Evolutionary conservation across 768 basidiomycete species (phyloP).

Genomic region (Macrolepiota albuminosa): DNA sequence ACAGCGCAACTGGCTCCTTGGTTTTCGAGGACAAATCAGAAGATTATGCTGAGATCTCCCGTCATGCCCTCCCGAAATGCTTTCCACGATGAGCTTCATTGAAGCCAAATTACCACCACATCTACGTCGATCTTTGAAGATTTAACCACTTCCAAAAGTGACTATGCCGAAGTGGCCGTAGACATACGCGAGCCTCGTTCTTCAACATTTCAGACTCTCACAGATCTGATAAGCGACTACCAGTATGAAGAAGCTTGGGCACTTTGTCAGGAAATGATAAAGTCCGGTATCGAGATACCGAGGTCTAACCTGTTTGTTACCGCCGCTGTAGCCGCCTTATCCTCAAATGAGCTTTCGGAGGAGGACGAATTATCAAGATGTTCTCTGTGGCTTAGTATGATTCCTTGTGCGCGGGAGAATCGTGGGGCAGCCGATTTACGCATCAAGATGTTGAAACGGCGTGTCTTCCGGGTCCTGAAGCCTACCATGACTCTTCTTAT

Average conservation of each 20-base stretch:
- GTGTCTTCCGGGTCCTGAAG: conserved; percentile 19
- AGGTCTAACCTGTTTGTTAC: conserved; percentile 20
- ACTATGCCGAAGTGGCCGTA: conserved; percentile 16
- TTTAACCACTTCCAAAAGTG: conserved; percentile 15
- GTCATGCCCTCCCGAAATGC: conserved; percentile 6
- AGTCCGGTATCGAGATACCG: conserved; percentile 25
- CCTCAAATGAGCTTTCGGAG: conserved; percentile 4
- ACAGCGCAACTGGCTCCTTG: neutral
- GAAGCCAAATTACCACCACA: conserved; percentile 23
- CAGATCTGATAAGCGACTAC: conserved; percentile 16
- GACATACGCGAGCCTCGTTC: neutral
- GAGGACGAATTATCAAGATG: conserved; percentile 15
- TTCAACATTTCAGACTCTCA: conserved; percentile 16
- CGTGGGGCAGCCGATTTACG: neutral
- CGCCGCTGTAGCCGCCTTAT: conserved; percentile 23
- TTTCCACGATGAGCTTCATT: conserved; percentile 23
- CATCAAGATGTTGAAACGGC: conserved; percentile 19
- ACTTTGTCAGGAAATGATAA: conserved; percentile 27
- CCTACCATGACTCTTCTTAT: conserved; percentile 25
- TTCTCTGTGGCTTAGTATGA: conserved; percentile 28
- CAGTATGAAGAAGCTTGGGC: conserved; percentile 25
- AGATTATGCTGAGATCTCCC: conserved; percentile 22
- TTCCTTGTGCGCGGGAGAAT: conserved; percentile 20
- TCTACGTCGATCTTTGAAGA: conserved; percentile 34
- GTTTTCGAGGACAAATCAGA: conserved; percentile 29